Conservation (phyloP, 306 rosid genomes). For the Gynostemma pentaphyllum region DNA sequence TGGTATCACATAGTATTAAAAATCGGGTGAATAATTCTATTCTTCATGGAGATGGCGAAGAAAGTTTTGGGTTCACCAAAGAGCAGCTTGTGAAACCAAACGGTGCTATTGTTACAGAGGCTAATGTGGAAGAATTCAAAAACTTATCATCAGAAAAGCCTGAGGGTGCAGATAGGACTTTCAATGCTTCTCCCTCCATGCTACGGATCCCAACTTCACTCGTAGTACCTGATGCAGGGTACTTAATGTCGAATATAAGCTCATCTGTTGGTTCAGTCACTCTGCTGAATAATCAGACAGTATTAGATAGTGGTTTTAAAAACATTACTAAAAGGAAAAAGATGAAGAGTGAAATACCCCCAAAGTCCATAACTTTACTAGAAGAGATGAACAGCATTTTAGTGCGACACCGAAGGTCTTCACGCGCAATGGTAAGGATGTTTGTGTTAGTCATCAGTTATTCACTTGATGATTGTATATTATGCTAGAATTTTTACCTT, state of each 20-base stretch:
- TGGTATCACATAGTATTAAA: conserved; percentile 15
- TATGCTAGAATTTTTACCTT: background rate
- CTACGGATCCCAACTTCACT: conserved; percentile 12
- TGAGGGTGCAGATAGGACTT: conserved; percentile 15
- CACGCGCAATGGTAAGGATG: conserved; percentile 62
- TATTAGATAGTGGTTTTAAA: conserved; percentile 18
- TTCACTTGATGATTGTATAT: conserved; percentile 1
- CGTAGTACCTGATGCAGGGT: conserved; percentile 8
- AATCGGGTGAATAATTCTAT: conserved; percentile 16
- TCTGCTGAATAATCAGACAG: conserved; percentile 12
- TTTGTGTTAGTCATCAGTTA: conserved; percentile 10
- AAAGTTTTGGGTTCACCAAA: conserved; percentile 15
- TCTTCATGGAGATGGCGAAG: conserved; percentile 17
- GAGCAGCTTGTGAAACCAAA: conserved; percentile 27
- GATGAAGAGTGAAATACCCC: conserved; percentile 64
- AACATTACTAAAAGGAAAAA: conserved; percentile 22
- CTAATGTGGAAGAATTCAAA: conserved; percentile 16
- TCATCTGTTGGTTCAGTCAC: conserved; percentile 19
- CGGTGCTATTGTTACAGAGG: conserved; percentile 14
- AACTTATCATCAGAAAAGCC: conserved; percentile 14
- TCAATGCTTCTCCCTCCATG: conserved; percentile 11
- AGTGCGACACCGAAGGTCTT: conserved; percentile 37
- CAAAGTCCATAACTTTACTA: conserved; percentile 57
- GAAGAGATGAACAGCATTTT: conserved; percentile 61
- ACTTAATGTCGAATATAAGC: conserved; percentile 14